Evolutionary conservation across 371 early-diverging fungal species (phyloP).

Genomic region (Gilbertella persicaria): DNA sequence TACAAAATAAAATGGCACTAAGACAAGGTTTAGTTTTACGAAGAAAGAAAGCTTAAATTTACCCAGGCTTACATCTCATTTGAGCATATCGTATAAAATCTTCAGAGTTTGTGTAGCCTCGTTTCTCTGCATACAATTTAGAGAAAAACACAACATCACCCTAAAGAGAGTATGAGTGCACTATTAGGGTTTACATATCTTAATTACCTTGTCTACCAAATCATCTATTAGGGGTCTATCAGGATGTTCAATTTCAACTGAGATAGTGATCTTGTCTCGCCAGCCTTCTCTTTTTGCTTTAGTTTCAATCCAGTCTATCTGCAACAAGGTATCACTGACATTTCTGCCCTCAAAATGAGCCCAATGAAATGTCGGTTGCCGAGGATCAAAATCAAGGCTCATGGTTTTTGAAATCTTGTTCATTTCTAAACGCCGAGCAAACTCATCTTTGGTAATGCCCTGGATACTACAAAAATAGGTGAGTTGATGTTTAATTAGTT

Average conservation of each 20-base stretch:
- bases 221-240: constrained; percentile 60
- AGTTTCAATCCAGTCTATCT: constrained; percentile 59
- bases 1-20: constrained; percentile 58
- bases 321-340: constrained; percentile 46
- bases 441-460: constrained; percentile 52
- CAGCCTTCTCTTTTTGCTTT: constrained; percentile 45
- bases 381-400: constrained; percentile 15
- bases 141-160: constrained; percentile 75
- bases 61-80: constrained; percentile 18
- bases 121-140: constrained; percentile 62
- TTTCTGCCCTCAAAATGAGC: constrained; percentile 77
- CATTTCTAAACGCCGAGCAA: constrained; percentile 36
- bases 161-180: constrained; percentile 7
- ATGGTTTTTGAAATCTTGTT: constrained; percentile 16
- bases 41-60: not conserved
- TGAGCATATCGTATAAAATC: constrained; percentile 12
- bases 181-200: not conserved
- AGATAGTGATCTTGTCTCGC: constrained; percentile 55
- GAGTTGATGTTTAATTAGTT: no score
- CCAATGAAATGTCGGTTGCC: constrained; percentile 39
- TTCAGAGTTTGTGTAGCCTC: constrained; percentile 47
- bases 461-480: no score
- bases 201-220: constrained; percentile 47
- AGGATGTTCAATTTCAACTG: constrained; percentile 70
- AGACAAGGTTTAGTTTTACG: not conserved